Evolutionary conservation across 1,284 basidiomycete genomes (phyloP).

Genomic region (Trichosporon sp.): DNA sequence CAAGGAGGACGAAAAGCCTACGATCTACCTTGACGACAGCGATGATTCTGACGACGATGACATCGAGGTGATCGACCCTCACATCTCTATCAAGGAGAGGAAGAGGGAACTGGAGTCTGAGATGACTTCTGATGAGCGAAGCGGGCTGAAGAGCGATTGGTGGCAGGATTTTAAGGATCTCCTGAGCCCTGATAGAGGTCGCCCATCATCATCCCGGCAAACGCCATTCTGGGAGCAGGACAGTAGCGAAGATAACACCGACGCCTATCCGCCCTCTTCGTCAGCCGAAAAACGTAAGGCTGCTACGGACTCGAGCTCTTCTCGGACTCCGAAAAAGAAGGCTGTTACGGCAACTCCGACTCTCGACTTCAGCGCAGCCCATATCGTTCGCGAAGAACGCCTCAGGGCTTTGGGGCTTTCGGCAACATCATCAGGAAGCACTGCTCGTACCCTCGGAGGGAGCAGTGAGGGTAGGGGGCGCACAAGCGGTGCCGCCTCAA

Average conservation of each 20-base stretch:
- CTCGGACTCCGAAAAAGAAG: background rate
- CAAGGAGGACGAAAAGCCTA: slow-evolving; percentile 21
- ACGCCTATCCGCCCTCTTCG: background rate
- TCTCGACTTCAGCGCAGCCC: background rate
- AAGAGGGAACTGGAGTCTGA: slow-evolving; percentile 47
- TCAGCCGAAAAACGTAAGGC: slow-evolving; percentile 8
- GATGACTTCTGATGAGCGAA: slow-evolving; percentile 45
- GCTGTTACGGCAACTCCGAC: background rate
- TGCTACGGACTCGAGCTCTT: background rate
- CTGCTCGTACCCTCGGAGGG: slow-evolving; percentile 17
- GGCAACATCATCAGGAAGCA: slow-evolving; percentile 9
- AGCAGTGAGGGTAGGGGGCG: slow-evolving; percentile 2
- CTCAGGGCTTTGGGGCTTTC: slow-evolving; percentile 35
- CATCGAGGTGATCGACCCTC: slow-evolving; percentile 41
- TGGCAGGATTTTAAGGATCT: slow-evolving; percentile 41
- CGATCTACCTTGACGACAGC: background rate
- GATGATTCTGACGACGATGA: slow-evolving; percentile 10
- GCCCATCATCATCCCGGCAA: background rate
- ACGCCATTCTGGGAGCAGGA: background rate
- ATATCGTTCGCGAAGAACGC: slow-evolving; percentile 33
- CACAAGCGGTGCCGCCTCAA: slow-evolving; percentile 5
- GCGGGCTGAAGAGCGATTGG: slow-evolving; percentile 38
- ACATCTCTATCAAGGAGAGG: slow-evolving; percentile 37
- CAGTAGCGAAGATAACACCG: background rate
- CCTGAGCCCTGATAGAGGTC: background rate